Conservation (phyloP, 1,284 basidiomycete species). For the Sporisorium scitamineum region DNA sequence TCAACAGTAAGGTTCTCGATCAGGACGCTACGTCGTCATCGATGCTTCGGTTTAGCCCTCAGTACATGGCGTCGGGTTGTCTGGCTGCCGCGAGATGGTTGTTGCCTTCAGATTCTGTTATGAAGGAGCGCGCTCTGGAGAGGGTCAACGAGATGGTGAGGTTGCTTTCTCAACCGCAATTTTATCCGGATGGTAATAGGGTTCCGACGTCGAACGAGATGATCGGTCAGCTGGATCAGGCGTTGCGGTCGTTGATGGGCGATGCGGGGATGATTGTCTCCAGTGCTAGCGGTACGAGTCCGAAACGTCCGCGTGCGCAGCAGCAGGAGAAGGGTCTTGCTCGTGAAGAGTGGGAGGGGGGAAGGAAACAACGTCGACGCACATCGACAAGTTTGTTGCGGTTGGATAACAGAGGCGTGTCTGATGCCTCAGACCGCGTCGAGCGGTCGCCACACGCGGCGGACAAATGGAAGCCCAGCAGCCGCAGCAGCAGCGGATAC, state of each 20-base stretch:
- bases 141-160: constrained; percentile 21
- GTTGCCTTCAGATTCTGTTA: background rate
- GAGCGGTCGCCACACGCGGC: constrained; percentile 20
- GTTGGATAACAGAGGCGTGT: too few relatives aligned
- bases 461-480: constrained; percentile 16
- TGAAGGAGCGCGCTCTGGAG: constrained; percentile 10
- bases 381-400: background rate
- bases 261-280: constrained; percentile 19
- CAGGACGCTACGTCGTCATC: constrained; percentile 23
- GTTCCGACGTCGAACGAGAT: constrained; percentile 21
- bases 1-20: constrained; percentile 25
- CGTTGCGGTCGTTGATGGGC: constrained; percentile 29
- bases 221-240: constrained; percentile 29
- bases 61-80: constrained; percentile 33
- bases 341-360: background rate
- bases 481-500: background rate
- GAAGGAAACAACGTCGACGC: constrained; percentile 20
- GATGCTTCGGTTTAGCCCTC: constrained; percentile 34
- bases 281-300: background rate
- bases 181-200: constrained; percentile 39
- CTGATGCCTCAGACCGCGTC: constrained; percentile 14
- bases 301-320: constrained; percentile 17
- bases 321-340: background rate
- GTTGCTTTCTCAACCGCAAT: constrained; percentile 29
- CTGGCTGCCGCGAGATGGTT: constrained; percentile 29